Evolutionary conservation across 2,329 filamentous ascomycete species (phyloP), one percentile per base, ranked within the genome.

Genomic region (Macroventuria anomochaeta): DNA sequence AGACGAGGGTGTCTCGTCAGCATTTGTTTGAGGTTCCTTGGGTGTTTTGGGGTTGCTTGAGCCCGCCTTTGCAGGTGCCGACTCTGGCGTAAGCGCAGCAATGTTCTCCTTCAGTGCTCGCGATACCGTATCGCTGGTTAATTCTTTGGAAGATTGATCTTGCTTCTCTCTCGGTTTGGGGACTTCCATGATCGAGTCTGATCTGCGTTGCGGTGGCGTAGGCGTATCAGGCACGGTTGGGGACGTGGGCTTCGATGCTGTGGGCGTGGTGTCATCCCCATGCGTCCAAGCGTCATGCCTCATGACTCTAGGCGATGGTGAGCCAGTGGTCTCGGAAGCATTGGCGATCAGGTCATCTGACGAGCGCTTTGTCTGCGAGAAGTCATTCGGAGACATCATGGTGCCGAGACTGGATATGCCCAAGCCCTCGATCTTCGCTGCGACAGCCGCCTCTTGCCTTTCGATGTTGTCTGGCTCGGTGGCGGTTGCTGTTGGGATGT

Each of bases 311-410:
- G 63, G 66, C 10, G 68, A 68, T 0, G 70, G 67, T 2, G 68
- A 70, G 26, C 62, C 65, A 7, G 59, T 64, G 20, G 60, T 63
- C 21, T 55, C 53, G 3, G 62, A 66, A 3, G 64, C 62, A 8
- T 60, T 59, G 13, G 66, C 68, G 3, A 73, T 67, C 1, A 74
- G 59, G 5, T 73, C 70, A 29, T 73, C 70, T 0, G 70, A 74
- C 0, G 68, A 73, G 13, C 58, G 42, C 44, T 70, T 73, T 2
- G 71, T 73, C 38, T 74, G 70, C 4, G 67, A 61, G 48, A 73
- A 74, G 8, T 62, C 55, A 3, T 62, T 55, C 6, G 68, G 67
- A 1, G 65, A 55, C 15, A 50, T 57, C 12, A 50, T 23, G 5
- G 51, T 39, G 15, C 46, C 34, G 15, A 59, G 32, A 31, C 59